Conservation (phyloP, 306 rosid genomes). For the Quercus glauca region DNA sequence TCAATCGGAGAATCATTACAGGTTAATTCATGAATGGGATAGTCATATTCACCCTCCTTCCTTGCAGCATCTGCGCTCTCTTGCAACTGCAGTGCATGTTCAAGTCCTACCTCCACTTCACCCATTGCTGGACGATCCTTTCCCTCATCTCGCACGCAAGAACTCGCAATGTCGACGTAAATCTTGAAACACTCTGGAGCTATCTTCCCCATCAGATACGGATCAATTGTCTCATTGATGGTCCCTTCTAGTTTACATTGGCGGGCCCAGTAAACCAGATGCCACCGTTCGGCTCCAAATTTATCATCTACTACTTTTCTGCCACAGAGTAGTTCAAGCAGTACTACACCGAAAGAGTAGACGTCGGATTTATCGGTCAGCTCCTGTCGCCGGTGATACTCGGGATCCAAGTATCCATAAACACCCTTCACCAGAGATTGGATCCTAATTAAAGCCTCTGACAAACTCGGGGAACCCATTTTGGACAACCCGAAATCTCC, state of each 20-base stretch:
- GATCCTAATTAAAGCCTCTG: background rate
- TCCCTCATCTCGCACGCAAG: background rate
- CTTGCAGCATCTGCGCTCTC: background rate
- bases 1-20: too few relatives aligned
- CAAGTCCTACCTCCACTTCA: constrained; percentile 36
- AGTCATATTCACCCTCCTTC: too few relatives aligned
- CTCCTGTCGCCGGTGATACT: background rate
- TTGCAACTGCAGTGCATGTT: constrained; percentile 25
- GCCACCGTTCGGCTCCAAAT: too few relatives aligned
- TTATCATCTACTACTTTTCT: background rate
- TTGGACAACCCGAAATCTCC: background rate
- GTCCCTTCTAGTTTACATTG: background rate
- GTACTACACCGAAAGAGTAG: constrained; percentile 16
- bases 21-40: too few relatives aligned
- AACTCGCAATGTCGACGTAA: constrained; percentile 2
- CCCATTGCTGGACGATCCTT: constrained; percentile 29
- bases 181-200: constrained; percentile 18
- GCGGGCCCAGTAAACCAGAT: background rate
- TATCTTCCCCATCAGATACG: constrained; percentile 22
- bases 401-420: background rate
- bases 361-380: constrained; percentile 16
- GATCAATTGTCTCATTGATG: constrained; percentile 13
- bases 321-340: background rate
- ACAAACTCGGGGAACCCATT: background rate
- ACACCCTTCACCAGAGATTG: background rate